Base-by-base conservation (phyloP, 2,329 filamentous ascomycete genomes). In the Claviceps sp. region DNA sequence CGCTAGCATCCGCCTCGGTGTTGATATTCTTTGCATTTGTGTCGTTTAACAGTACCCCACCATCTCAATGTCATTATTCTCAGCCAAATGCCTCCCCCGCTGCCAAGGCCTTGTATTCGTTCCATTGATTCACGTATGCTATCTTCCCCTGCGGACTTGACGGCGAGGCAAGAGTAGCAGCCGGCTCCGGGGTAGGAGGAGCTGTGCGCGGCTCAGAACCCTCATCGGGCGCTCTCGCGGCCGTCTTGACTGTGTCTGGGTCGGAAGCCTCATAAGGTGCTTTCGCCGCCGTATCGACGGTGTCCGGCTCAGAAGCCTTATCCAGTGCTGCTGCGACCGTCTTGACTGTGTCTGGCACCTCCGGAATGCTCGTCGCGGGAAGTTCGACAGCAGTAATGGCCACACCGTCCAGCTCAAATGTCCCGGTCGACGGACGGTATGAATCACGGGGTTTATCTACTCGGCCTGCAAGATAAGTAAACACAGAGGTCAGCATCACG, bases 371-470 rank as follows among this genome's bases (percentile, higher is more conserved):
- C 22, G 59, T 53, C 24, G 62, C 64, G 11, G 67, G 65, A 36
- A 70, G 59, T 55, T 70, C 67, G 14, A 62, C 58, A 13, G 65
- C 63, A 24, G 59, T 58, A 9, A 57, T 56, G 30, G 57, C 61
- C 7, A 63, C 62, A 24, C 60, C 67, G 52, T 70, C 67, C 67
- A 70, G 68, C 54, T 70, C 67, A 52, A 65, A 67, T n/a, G 64
- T 58, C 51, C 59, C 59, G 52, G 56, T 60, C 16, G 52, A 54
- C 7, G 65, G 62, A 14, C 54, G 59, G 48, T 59, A 55, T 34
- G 57, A 59, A 50, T 64, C 57, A n/a, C 58, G 55, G 22, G 59
- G 56, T 50, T 57, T 61, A 58, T 70, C 67, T 42, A 53, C 61
- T 49, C 67, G 63, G 1, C 67, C 67, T 70, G 53, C 6, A 11